Percentiles rank a stretch among this genome's conserved stretches.
Evolutionary conservation across 176 grass and related monocot genomes (phyloP).

Genomic region (Leersia perrieri): DNA sequence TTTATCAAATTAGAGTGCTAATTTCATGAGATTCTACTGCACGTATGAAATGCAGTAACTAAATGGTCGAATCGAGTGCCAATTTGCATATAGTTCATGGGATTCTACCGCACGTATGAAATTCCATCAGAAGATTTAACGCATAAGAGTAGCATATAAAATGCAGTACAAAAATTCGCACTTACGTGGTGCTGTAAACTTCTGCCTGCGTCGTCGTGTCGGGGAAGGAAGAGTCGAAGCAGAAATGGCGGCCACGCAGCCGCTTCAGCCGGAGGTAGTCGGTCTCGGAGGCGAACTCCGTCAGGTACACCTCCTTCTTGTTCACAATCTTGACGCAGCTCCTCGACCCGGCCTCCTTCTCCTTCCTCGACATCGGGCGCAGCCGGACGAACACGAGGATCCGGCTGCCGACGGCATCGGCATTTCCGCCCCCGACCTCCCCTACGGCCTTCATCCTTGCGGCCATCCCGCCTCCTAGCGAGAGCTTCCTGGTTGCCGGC

Average conservation of each 20-base stretch:
- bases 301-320: slow-evolving; percentile 84
- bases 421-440: slow-evolving; percentile 24
- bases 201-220: slow-evolving; percentile 74
- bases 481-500: slow-evolving; percentile 58
- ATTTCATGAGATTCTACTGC: neutral
- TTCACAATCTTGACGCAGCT: slow-evolving; percentile 95
- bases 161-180: too few relatives aligned
- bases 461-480: slow-evolving; percentile 53
- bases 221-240: slow-evolving; percentile 83
- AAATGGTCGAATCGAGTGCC: too few relatives aligned
- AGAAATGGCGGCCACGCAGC: slow-evolving; percentile 84
- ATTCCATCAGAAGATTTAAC: too few relatives aligned
- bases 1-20: too few relatives aligned
- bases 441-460: slow-evolving; percentile 36
- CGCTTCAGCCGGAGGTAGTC: slow-evolving; percentile 92
- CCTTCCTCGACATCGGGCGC: slow-evolving; percentile 76
- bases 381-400: slow-evolving; percentile 88
- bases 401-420: slow-evolving; percentile 43
- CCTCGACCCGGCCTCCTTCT: slow-evolving; percentile 64
- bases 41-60: too few relatives aligned
- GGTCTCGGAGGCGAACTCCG: slow-evolving; percentile 76
- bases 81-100: too few relatives aligned
- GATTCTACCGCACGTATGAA: too few relatives aligned
- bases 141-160: too few relatives aligned
- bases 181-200: slow-evolving; percentile 88